Base-by-base conservation (phyloP, 2,329 filamentous ascomycete genomes). In the Fusarium dlaminii region DNA sequence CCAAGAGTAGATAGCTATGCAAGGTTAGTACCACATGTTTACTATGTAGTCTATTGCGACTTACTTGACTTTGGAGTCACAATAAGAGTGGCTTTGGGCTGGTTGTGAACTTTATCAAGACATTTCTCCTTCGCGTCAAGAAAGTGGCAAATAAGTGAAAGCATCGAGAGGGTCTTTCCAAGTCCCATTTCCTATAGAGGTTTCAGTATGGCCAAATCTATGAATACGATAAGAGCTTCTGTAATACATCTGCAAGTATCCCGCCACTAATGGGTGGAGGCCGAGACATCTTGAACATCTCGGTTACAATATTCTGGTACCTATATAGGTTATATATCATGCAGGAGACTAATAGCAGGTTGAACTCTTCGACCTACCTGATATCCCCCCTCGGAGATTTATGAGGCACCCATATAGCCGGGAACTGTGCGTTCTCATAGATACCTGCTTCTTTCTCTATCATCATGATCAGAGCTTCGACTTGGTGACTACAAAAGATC, bases 211-310 rank as follows among this genome's bases (percentile, higher is more conserved):
- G 42, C 24, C 9, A 20, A 46, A 10, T 45, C 24, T 46, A 20
- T 46, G 8, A 20, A 20, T 46, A 20, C 6, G 10, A 46, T 27
- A 5, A 6, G 15, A 52, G 15, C 20, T 20, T 20, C 29, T 51
- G 30, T 34, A 36, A 8, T 49, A 80, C 78, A 75, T 82, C 81
- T 27, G 79, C 81, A 36, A 82, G 63, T 30, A 82, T 77, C 7
- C 81, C 81, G 14, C 81, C 81, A 27, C 43, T 10, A 18, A 52
- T 24, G 6, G 32, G n/a, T 24, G 32, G n/a, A 36, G 48, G 48
- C 10, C 48, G n/a, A 7, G 32, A 36, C 34, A 37, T 46, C 14
- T 48, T 22, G 6, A 59, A 32, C 8, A 29, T 29, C 17, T 46
- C 34, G 8, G 32, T 59, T 3, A 59, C 43, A 13, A 37, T 59